phyloP scores from a whole-genome alignment of 2,329 filamentous ascomycete genomes.

The Didymella sp. region DNA sequence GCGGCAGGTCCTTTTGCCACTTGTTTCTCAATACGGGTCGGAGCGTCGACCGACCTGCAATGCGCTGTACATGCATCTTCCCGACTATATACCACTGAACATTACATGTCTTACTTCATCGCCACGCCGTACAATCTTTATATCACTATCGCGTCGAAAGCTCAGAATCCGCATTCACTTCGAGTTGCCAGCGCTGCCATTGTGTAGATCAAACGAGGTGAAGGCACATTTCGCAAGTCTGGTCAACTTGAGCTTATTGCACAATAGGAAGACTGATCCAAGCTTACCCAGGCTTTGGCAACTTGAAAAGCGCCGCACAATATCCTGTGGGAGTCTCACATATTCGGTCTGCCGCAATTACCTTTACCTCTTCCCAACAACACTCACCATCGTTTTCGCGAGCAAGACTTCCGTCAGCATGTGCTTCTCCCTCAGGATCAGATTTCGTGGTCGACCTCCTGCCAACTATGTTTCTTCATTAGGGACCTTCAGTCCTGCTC shows the following conservation, averaged over 20 bases:
- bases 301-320: too few relatives aligned
- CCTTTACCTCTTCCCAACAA: too few relatives aligned
- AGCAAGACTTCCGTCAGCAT: not conserved
- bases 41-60: slow-evolving; percentile 9
- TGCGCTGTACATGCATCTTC: slow-evolving; percentile 6
- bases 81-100: slow-evolving; percentile 17
- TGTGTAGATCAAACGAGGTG: not conserved
- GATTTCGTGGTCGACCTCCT: not conserved
- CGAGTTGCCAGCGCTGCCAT: not conserved
- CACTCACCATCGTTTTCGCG: not conserved
- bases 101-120: not conserved
- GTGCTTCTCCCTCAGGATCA: not conserved
- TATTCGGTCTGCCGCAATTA: too few relatives aligned
- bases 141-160: not conserved
- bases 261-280: not conserved
- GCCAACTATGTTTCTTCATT: not conserved
- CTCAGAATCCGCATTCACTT: not conserved
- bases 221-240: not conserved
- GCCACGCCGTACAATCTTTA: not conserved
- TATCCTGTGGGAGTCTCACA: too few relatives aligned
- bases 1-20: not conserved
- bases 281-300: not conserved
- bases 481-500: not conserved
- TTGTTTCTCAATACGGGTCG: slow-evolving; percentile 5
- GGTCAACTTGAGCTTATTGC: not conserved